Evolutionary conservation across 345 rosid genomes (phyloP), one percentile per base, ranked within the genome.

Genomic region (Populus deltoides): DNA sequence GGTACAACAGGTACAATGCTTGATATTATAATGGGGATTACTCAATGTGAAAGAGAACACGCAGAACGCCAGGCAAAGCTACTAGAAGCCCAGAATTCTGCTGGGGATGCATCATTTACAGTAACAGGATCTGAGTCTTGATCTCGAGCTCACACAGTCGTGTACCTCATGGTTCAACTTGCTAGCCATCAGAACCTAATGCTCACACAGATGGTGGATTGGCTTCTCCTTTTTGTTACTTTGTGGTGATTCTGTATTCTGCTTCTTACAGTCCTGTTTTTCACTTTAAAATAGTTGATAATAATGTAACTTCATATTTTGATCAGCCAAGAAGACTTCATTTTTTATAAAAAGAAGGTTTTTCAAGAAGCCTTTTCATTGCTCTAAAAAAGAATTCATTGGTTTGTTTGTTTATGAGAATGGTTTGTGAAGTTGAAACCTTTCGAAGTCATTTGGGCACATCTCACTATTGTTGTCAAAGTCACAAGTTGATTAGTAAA

Each of bases 1-100:
- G 97, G 99, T 83, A 93, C 99, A 17, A 95, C 98, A 0, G 99
- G 98, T 43, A 93, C 98, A 24, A 95, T 95, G 99, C 92, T 93
- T 7, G 98, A 95, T 75, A 95, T 93, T 78, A 92, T 93, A 55
- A 87, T 92, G 83, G 99, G 97, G 43, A 88, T 93, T 81, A 93
- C 84, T 74, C 94, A 92, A 22, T 93, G 99, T 24, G 98, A 91
- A 77, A 91, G 99, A 87, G 98, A 96, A 81, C 97, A 96, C n/a
- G 98, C 99, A 1, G 97, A 96, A 80, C 93, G 89, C 75, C 98
- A 93, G 73, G 92, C 92, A 88, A 87, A 90, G 90, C 87, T 95
- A 72, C 75, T 87, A 68, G 96, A 93, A 87, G 88, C 90, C 57
- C 91, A 90, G 80, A 83, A 83, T 78, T 69, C 92, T 66, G 83